Evolutionary conservation across 345 rosid species (phyloP).

Genomic region (Trapa incisa): DNA sequence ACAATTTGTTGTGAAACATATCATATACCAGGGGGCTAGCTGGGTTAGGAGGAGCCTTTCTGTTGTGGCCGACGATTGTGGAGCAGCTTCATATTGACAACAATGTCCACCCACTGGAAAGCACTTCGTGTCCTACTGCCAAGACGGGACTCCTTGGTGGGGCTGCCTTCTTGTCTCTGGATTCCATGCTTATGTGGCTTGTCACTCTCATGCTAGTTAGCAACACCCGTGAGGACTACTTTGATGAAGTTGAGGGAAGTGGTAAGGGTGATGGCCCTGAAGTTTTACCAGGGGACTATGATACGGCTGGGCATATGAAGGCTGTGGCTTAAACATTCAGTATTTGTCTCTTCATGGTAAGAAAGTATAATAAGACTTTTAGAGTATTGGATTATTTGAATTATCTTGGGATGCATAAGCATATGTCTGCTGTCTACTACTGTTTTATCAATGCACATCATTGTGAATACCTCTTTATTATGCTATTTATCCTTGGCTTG

Average conservation of each 20-base stretch:
- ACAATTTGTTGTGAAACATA: neutral
- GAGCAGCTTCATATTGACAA: slow-evolving; percentile 58
- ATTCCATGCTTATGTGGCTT: slow-evolving; percentile 70
- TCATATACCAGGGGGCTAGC: slow-evolving; percentile 19
- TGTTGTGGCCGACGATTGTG: slow-evolving; percentile 70
- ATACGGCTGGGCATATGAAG: neutral
- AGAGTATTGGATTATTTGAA: too few relatives aligned
- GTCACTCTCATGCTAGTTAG: slow-evolving; percentile 72
- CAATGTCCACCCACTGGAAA: slow-evolving; percentile 39
- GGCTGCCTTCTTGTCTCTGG: slow-evolving; percentile 72
- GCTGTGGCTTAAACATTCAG: too few relatives aligned
- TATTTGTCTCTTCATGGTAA: too few relatives aligned
- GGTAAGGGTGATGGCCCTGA: neutral
- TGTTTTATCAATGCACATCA: too few relatives aligned
- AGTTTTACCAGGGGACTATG: slow-evolving; percentile 5
- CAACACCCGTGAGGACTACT: slow-evolving; percentile 88
- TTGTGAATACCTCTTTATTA: too few relatives aligned
- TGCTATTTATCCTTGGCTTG: too few relatives aligned
- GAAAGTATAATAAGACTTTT: too few relatives aligned
- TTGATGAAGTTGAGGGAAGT: slow-evolving; percentile 36
- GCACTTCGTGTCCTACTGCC: slow-evolving; percentile 58
- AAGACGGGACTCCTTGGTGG: slow-evolving; percentile 82
- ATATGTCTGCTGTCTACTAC: too few relatives aligned
- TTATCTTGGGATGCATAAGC: too few relatives aligned
- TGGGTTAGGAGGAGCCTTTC: slow-evolving; percentile 47